These are phyloP conservation scores for Gossypium turneri DNA, from an alignment of 345 rosid genomes.

Conservation along the genomic window DNA sequence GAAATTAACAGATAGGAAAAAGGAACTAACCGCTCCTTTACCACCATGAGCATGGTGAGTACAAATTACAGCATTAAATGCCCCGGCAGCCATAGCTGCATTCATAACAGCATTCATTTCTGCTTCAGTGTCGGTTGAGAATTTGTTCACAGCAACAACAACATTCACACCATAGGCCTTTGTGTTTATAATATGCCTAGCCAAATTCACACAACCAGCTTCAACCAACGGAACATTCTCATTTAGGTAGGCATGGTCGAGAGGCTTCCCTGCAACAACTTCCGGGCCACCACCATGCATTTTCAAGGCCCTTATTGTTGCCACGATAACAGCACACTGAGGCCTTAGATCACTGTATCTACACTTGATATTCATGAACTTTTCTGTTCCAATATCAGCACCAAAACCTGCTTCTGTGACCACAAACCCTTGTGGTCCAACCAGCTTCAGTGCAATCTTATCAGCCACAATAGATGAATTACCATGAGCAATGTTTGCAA, in stretches of 20 bases:
- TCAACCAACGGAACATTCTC: slow-evolving; percentile 90
- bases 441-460: slow-evolving; percentile 88
- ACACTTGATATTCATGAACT: slow-evolving; percentile 95
- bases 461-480: slow-evolving; percentile 97
- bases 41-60: slow-evolving; percentile 98
- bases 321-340: slow-evolving; percentile 95
- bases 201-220: slow-evolving; percentile 92
- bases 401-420: slow-evolving; percentile 99
- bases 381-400: slow-evolving; percentile 93
- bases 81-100: slow-evolving; percentile 84
- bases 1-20: neutral
- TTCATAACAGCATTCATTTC: slow-evolving; percentile 82
- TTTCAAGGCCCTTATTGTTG: slow-evolving; percentile 94
- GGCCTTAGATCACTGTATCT: slow-evolving; percentile 84
- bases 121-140: slow-evolving; percentile 83
- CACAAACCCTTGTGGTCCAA: slow-evolving; percentile 96
- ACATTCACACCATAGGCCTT: slow-evolving; percentile 88
- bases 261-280: slow-evolving; percentile 98
- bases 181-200: slow-evolving; percentile 84
- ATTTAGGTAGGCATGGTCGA: slow-evolving; percentile 74
- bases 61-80: slow-evolving; percentile 88
- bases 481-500: slow-evolving; percentile 98
- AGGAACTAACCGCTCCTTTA: slow-evolving; percentile 78
- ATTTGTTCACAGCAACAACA: slow-evolving; percentile 92
- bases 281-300: slow-evolving; percentile 99